Percentiles rank a stretch among this genome's conserved stretches.
phyloP scores from a whole-genome alignment of 179 eudicot genomes.

The Beta lomatogona region DNA sequence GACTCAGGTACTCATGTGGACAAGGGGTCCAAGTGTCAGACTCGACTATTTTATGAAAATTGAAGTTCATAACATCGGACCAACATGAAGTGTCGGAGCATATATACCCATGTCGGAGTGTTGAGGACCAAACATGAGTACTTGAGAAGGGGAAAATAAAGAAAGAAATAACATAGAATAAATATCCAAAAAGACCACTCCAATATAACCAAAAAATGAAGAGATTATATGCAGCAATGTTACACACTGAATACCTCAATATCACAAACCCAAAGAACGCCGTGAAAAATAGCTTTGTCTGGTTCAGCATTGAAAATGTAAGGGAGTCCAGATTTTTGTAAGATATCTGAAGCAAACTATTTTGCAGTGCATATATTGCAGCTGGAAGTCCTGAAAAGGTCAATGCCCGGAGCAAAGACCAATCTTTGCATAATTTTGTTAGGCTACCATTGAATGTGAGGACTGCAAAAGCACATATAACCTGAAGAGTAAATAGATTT shows the following conservation, averaged over 20 bases:
- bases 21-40: too few species aligned
- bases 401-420: conserved; percentile 80
- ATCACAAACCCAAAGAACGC: conserved; percentile 84
- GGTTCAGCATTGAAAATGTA: conserved; percentile 93
- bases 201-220: neutral
- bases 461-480: conserved; percentile 66
- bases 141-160: too few species aligned
- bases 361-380: conserved; percentile 91
- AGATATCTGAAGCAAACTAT: conserved; percentile 91
- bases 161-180: too few species aligned
- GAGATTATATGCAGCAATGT: neutral
- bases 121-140: too few species aligned
- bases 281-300: conserved; percentile 87
- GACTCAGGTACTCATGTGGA: too few species aligned
- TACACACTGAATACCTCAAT: conserved; percentile 51
- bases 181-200: neutral
- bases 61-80: too few species aligned
- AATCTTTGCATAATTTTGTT: conserved; percentile 67
- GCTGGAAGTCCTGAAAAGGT: conserved; percentile 93
- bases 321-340: conserved; percentile 92
- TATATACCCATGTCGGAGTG: too few species aligned
- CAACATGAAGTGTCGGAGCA: too few species aligned
- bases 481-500: conserved; percentile 38
- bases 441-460: conserved; percentile 73
- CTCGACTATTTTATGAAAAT: too few species aligned